A percentile compares a stretch with the other conserved stretches of the same genome.
phyloP scores from a whole-genome alignment of 2,329 filamentous ascomycete species.

The Colletotrichum gigasporum region DNA sequence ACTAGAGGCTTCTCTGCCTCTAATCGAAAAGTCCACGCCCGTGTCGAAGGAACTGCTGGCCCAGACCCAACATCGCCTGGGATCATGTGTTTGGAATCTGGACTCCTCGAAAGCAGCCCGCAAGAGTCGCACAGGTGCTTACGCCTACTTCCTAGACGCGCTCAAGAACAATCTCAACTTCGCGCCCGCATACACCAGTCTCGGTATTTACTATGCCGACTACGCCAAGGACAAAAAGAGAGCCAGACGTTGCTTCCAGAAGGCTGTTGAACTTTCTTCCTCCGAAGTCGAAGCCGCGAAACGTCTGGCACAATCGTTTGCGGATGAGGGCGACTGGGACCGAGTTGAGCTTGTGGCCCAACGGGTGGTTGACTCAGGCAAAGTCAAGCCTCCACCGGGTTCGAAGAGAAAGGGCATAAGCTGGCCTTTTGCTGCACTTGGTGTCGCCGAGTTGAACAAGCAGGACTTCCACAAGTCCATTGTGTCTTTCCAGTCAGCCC shows the following conservation, averaged over 20 bases:
- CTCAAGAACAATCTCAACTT: slow-evolving; percentile 88
- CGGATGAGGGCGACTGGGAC: slow-evolving; percentile 93
- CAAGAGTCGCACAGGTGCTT: slow-evolving; percentile 83
- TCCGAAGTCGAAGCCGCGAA: slow-evolving; percentile 89
- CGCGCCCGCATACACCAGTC: slow-evolving; percentile 88
- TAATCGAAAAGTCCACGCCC: slow-evolving; percentile 70
- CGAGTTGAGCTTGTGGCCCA: slow-evolving; percentile 92
- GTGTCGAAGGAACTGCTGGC: slow-evolving; percentile 77
- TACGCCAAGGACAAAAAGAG: slow-evolving; percentile 88
- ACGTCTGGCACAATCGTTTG: slow-evolving; percentile 84
- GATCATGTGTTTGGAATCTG: slow-evolving; percentile 86
- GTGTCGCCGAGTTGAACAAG: slow-evolving; percentile 93
- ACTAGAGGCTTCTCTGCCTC: slow-evolving; percentile 74
- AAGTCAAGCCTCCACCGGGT: slow-evolving; percentile 87
- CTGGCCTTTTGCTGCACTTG: slow-evolving; percentile 94
- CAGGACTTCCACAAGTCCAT: slow-evolving; percentile 91
- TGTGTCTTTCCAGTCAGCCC: slow-evolving; percentile 88
- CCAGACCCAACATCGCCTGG: slow-evolving; percentile 87
- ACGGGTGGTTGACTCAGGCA: slow-evolving; percentile 93
- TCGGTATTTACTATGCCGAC: slow-evolving; percentile 91
- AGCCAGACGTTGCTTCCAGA: slow-evolving; percentile 93
- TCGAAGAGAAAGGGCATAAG: slow-evolving; percentile 93
- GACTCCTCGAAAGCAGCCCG: slow-evolving; percentile 79
- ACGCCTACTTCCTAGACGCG: slow-evolving; percentile 82
- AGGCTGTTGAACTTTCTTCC: slow-evolving; percentile 91